These are phyloP conservation scores for Ophiostoma fasciatum DNA, from an alignment of 2,329 filamentous ascomycete species.

Conservation along the genomic window DNA sequence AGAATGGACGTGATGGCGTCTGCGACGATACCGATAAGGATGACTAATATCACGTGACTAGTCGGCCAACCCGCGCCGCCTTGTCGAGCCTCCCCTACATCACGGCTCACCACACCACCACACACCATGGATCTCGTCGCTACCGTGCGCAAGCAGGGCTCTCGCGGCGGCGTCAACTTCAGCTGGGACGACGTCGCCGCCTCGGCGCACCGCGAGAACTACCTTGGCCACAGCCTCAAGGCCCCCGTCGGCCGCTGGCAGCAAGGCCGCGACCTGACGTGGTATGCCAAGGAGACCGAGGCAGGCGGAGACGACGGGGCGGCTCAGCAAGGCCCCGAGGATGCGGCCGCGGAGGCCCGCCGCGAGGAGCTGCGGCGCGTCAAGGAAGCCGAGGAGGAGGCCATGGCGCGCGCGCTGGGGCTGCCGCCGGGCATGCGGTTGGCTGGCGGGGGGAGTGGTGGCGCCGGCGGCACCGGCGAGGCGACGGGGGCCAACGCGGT, in stretches of 20 bases:
- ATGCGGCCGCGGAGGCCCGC: slow-evolving; percentile 44
- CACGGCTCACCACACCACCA: not conserved
- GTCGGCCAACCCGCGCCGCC: too few species aligned
- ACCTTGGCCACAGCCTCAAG: slow-evolving; percentile 80
- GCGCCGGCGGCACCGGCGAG: slow-evolving; percentile 39
- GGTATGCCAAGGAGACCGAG: slow-evolving; percentile 45
- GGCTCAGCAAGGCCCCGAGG: slow-evolving; percentile 46
- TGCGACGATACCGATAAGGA: too few species aligned
- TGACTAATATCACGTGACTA: too few species aligned
- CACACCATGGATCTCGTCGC: slow-evolving; percentile 76
- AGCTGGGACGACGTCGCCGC: slow-evolving; percentile 89
- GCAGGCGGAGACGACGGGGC: slow-evolving; percentile 19
- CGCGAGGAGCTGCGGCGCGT: slow-evolving; percentile 66
- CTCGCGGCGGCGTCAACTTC: slow-evolving; percentile 87
- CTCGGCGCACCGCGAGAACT: slow-evolving; percentile 77
- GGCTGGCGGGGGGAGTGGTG: not conserved
- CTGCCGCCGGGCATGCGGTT: slow-evolving; percentile 34
- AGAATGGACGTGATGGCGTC: too few species aligned
- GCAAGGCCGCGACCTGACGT: slow-evolving; percentile 52
- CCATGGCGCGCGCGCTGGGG: slow-evolving; percentile 69
- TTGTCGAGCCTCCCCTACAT: not conserved
- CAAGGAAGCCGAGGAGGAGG: slow-evolving; percentile 89
- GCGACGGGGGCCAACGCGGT: slow-evolving; percentile 53
- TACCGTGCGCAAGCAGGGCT: slow-evolving; percentile 79
- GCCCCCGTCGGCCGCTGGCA: slow-evolving; percentile 89